Base-by-base conservation (phyloP, 2,329 filamentous ascomycete species). In the Aspergillus amoenus region DNA sequence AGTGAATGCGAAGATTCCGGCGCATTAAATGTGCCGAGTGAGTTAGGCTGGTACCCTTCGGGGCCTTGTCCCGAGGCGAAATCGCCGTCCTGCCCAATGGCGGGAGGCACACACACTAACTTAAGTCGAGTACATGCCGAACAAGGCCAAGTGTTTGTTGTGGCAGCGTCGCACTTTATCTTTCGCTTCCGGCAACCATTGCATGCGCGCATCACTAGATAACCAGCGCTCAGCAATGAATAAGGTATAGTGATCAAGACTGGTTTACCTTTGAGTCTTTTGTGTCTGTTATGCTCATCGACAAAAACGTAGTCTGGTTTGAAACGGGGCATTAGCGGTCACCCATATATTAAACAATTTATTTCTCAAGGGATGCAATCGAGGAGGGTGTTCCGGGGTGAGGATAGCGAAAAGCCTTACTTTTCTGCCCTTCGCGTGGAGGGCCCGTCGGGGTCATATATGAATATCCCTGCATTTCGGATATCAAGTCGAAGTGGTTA, bases 221-320 rank as follows among this genome's bases (percentile, higher is more conserved):
- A 56, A 40, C 11, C 24, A 24, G 56, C 42, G 51, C 63, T 64
- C 43, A 56, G 52, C 61, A 49, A 62, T 34, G 9, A 15, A 40
- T 39, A 13, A 13, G 27, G 27, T 32, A 37, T 49, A 21, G 6
- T 30, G 9, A 22, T 52, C 41, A 17, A 51, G 34, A 44, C 13
- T 73, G 42, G 42, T 73, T 60, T 84, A 94, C 91, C 91, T 83
- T 97, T 97, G 62, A 97, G 80, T 67, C 93, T 86, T 78, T 97
- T 97, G 77, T 97, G 94, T 63, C 94, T 89, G 79, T 97, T 97
- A 76, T 97, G 94, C 76, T 97, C 93, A 76, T 97, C 93, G 57
- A 97, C 94, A 72, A 97, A 97, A 68, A 97, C 94, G 89, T 97
- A 97, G 75, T 97, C 93, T 96, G 68, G 45, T 58, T 57, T 45